phyloP scores from a whole-genome alignment of 2,329 filamentous ascomycete genomes.

The Trichoderma koningiopsis region DNA sequence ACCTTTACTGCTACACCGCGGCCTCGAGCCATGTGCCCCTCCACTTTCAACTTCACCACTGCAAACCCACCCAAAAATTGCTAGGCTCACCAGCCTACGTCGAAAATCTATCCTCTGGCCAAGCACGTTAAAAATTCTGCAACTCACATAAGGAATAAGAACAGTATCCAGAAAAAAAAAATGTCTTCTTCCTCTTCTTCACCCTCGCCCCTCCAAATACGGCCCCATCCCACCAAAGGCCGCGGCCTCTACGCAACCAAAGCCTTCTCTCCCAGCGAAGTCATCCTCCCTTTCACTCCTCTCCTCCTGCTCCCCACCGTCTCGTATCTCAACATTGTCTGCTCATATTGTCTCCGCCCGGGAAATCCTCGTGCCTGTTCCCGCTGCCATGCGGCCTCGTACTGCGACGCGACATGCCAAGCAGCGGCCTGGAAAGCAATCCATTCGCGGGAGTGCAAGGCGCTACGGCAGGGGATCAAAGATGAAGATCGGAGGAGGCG shows the following conservation, averaged over 20 bases:
- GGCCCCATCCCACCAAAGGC: constrained; percentile 41
- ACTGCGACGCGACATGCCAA: constrained; percentile 60
- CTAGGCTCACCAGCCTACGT: not conserved
- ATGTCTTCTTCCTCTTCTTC: constrained; percentile 7
- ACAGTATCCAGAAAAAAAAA: not conserved
- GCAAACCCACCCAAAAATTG: not conserved
- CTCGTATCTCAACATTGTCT: constrained; percentile 45
- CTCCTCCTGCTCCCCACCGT: constrained; percentile 53
- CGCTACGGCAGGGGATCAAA: constrained; percentile 39
- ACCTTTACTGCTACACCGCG: not conserved
- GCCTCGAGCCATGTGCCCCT: constrained; percentile 3
- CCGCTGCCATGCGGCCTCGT: constrained; percentile 55
- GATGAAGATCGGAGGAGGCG: constrained; percentile 30
- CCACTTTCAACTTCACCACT: not conserved
- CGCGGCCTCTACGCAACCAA: constrained; percentile 50
- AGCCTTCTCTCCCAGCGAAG: constrained; percentile 47
- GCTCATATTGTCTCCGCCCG: constrained; percentile 52
- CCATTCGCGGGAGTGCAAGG: constrained; percentile 59
- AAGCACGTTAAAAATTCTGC: not conserved
- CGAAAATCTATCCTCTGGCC: not conserved
- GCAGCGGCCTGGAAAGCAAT: constrained; percentile 53
- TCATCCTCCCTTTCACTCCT: constrained; percentile 49
- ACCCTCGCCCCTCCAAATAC: constrained; percentile 33
- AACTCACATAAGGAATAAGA: not conserved
- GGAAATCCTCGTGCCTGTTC: constrained; percentile 48